Evolutionary conservation across 345 rosid species (phyloP).

Genomic region (Hibiscus trionum): DNA sequence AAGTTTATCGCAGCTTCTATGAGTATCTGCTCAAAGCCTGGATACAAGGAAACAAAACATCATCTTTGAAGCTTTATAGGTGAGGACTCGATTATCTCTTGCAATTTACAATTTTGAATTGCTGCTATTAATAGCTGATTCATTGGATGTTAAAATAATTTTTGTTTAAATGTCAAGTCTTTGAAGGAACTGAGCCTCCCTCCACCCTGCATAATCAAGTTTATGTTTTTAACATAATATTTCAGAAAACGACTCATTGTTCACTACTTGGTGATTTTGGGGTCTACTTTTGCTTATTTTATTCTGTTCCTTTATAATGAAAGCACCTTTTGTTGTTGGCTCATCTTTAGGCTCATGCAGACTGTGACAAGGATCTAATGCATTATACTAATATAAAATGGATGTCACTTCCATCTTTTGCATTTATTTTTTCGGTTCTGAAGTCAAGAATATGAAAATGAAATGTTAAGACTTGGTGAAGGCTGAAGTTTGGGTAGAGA

Average conservation of each 20-base stretch:
- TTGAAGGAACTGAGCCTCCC: not conserved
- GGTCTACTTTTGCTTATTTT: not conserved
- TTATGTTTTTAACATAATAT: not conserved
- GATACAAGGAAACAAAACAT: constrained; percentile 94
- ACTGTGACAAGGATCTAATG: not conserved
- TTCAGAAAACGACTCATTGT: not conserved
- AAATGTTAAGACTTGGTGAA: not conserved
- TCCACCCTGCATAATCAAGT: not conserved
- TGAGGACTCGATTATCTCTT: constrained; percentile 17
- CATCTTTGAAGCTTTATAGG: constrained; percentile 69
- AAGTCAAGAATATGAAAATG: not conserved
- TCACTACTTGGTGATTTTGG: not conserved
- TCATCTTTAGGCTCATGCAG: not conserved
- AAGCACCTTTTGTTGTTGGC: not conserved
- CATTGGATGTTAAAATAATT: not conserved
- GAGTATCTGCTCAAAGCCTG: constrained; percentile 97
- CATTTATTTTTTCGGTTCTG: not conserved
- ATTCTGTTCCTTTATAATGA: not conserved
- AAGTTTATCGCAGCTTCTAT: constrained; percentile 58
- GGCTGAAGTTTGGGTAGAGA: not conserved
- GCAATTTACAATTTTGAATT: not conserved
- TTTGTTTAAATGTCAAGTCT: not conserved
- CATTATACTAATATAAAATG: not conserved
- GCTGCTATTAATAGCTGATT: not conserved
- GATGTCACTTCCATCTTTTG: not conserved